phyloP scores from a whole-genome alignment of 208 protist genomes.

The Sergeia podlipaevii region DNA sequence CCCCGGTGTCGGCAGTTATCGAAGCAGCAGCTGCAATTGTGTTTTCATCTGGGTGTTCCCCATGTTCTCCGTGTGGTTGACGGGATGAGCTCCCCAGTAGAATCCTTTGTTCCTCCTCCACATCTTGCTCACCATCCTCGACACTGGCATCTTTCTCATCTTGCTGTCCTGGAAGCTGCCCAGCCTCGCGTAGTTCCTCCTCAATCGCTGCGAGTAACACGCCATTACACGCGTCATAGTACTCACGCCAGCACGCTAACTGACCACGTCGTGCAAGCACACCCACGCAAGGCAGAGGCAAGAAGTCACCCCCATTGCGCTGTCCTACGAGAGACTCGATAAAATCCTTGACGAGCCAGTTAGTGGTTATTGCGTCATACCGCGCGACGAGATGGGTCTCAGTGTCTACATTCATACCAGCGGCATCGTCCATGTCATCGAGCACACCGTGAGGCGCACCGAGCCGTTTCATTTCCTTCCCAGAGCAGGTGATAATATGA shows the following conservation, averaged over 20 bases:
- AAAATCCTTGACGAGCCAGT: conserved; percentile 26
- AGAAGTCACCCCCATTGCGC: neutral
- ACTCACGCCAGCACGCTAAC: conserved; percentile 46
- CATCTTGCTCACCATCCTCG: conserved; percentile 1
- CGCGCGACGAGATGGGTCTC: neutral
- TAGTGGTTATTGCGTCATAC: too few species aligned
- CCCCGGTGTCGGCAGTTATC: too few species aligned
- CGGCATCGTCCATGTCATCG: conserved; percentile 10
- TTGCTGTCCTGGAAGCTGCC: too few species aligned
- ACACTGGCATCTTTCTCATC: neutral
- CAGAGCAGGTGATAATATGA: conserved; percentile 33
- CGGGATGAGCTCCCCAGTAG: neutral
- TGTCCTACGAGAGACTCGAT: conserved; percentile 16
- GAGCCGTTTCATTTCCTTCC: conserved; percentile 16
- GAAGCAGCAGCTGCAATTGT: too few species aligned
- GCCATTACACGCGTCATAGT: conserved; percentile 53
- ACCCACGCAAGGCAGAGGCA: conserved; percentile 36
- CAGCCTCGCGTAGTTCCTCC: conserved; percentile 6
- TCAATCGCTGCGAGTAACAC: conserved; percentile 40
- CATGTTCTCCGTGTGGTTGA: too few species aligned
- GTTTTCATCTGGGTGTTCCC: too few species aligned
- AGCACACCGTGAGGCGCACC: neutral
- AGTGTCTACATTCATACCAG: neutral
- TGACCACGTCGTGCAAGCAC: conserved; percentile 23
- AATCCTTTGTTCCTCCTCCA: neutral